Evolutionary conservation across 2,329 filamentous ascomycete species (phyloP).

Genomic region (Diplodia mutila): DNA sequence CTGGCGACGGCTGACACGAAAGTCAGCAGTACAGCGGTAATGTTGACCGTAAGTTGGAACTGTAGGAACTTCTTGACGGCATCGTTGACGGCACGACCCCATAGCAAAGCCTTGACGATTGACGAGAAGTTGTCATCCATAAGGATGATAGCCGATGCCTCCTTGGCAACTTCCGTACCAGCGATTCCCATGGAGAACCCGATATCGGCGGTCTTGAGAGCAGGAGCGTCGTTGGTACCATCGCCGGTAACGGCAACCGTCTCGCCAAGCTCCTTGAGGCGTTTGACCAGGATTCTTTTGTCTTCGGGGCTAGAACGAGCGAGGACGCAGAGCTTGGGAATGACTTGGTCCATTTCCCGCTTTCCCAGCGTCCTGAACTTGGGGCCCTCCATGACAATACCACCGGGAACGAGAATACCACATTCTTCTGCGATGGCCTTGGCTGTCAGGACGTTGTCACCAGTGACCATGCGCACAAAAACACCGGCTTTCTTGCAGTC

Average conservation of each 20-base stretch:
- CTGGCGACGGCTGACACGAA: conserved; percentile 85
- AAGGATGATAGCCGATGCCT: conserved; percentile 47
- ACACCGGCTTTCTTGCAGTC: conserved; percentile 52
- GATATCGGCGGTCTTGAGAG: conserved; percentile 47
- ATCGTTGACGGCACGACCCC: conserved; percentile 46
- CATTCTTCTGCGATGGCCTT: conserved; percentile 53
- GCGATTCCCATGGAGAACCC: conserved; percentile 47
- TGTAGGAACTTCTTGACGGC: conserved; percentile 71
- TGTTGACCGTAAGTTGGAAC: conserved; percentile 78
- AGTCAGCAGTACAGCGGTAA: conserved; percentile 79
- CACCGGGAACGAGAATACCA: conserved; percentile 46
- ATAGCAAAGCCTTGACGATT: conserved; percentile 46
- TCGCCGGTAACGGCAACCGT: conserved; percentile 51
- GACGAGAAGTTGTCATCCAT: conserved; percentile 49
- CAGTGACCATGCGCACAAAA: conserved; percentile 55
- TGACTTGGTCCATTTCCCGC: conserved; percentile 66
- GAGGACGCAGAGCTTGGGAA: conserved; percentile 68
- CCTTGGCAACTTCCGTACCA: conserved; percentile 46
- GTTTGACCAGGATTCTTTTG: conserved; percentile 67
- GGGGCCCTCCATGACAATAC: conserved; percentile 48
- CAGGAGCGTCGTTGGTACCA: conserved; percentile 48
- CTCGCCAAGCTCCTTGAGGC: conserved; percentile 64
- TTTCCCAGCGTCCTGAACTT: conserved; percentile 51
- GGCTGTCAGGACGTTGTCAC: conserved; percentile 52
- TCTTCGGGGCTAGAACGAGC: conserved; percentile 72